Conservation (phyloP, 192 early-diverging fungal species). For the Ambispora gerdemannii region DNA sequence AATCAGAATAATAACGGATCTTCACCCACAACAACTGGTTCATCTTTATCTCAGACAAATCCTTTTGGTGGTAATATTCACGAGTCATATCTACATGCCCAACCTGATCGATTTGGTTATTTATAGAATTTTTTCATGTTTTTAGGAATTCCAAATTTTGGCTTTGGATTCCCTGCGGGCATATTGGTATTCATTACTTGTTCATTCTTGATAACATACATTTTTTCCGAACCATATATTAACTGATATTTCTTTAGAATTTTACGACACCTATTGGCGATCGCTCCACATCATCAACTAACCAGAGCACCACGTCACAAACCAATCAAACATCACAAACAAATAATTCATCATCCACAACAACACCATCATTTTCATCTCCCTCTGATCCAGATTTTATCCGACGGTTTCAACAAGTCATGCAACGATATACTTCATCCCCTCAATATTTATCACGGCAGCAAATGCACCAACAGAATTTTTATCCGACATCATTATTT, state of each 20-base stretch:
- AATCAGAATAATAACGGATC: constrained; percentile 25
- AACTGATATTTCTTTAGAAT: no score
- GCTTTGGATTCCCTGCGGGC: not conserved
- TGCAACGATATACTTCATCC: constrained; percentile 11
- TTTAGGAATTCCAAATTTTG: not conserved
- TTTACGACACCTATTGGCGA: no score
- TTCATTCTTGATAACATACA: no score
- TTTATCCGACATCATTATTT: constrained; percentile 24
- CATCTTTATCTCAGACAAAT: constrained; percentile 1
- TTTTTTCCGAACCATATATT: no score
- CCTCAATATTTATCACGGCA: constrained; percentile 12
- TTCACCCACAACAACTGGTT: constrained; percentile 16
- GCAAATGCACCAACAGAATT: constrained; percentile 6
- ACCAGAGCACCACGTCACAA: not conserved
- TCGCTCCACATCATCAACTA: not conserved
- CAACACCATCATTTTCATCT: not conserved
- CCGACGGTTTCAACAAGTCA: constrained; percentile 22
- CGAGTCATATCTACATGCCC: not conserved
- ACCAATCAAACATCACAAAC: not conserved
- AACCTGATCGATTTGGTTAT: not conserved
- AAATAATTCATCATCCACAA: not conserved
- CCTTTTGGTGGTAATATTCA: constrained; percentile 34
- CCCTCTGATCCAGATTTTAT: constrained; percentile 9
- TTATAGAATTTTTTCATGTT: not conserved
- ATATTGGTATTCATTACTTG: no score